Evolutionary conservation across 257 asterid genomes (phyloP), one percentile per base, ranked within the genome.

Genomic region (Misopates orontium): DNA sequence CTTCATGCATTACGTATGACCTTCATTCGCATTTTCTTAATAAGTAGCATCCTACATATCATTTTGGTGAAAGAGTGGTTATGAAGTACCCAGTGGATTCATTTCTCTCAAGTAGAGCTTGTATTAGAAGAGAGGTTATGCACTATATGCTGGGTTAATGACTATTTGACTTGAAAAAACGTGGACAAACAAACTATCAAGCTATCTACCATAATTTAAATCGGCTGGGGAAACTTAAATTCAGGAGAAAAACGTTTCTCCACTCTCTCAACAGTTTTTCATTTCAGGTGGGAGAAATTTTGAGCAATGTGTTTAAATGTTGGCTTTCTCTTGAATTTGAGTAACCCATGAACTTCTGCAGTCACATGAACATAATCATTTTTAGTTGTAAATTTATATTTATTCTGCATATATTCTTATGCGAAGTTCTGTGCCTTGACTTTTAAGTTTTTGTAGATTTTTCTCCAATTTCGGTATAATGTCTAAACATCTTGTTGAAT

Each of bases 51-150:
- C 45, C 20, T 78, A 28, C 64, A 58, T 36, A 28, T 25, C 12
- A 10, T 59, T 74, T 50, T 40, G 60, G 48, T 71, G 23, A 50
- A 60, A n/a, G 45, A 62, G 62, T 18, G 45, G 48, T 18, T 41
- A n/a, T 48, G 12, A 47, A 31, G 10, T 36, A 17, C 24, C 68
- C 48, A 51, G 21, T 57, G 17, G 36, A 41, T 13, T 20, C 16
- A 15, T 18, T 42, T 56, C 57, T 31, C 41, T 21, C 21, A 49
- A 66, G 60, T 64, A 56, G 60, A 64, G 52, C 57, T 54, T 7
- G 40, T 50, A 56, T 39, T 19, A 18, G n/a, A 39, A 28, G 24
- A 21, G n/a, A 47, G 40, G 45, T 32, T 56, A 11, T 42, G 53
- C 20, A 1, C 25, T n/a, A n/a, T 5, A 44, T 22, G 67, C 40